phyloP scores from a whole-genome alignment of 495 filamentous ascomycete genomes.

The Penicillium alfredii region DNA sequence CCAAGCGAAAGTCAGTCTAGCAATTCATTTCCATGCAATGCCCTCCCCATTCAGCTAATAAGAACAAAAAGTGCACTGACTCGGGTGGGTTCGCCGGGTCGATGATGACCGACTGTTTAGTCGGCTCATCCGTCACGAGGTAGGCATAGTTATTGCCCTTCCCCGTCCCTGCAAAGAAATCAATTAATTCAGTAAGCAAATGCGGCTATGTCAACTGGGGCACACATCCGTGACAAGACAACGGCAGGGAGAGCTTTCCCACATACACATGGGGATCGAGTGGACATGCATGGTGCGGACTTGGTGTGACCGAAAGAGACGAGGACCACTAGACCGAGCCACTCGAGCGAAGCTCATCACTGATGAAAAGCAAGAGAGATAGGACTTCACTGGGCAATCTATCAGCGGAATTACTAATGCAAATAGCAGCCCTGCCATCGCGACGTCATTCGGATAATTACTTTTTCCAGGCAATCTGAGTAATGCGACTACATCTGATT shows the following conservation, averaged over 20 bases:
- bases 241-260: no score
- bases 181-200: slow-evolving; percentile 1
- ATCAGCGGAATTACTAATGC: no score
- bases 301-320: slow-evolving; percentile 8
- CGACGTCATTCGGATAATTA: no score
- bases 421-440: no score
- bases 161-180: slow-evolving; percentile 64
- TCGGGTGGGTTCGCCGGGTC: slow-evolving; percentile 91
- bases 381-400: no score
- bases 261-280: slow-evolving; percentile 97
- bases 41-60: no score
- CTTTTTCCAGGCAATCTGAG: no score
- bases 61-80: slow-evolving; percentile 55
- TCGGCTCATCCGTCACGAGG: slow-evolving; percentile 83
- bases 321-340: slow-evolving; percentile 9
- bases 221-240: background rate
- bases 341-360: slow-evolving; percentile 30
- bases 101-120: slow-evolving; percentile 89
- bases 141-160: slow-evolving; percentile 95
- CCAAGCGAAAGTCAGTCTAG: slow-evolving; percentile 1
- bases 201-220: slow-evolving; percentile 1
- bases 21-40: background rate
- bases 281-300: slow-evolving; percentile 79
- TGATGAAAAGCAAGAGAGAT: no score
- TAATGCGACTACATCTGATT: no score